Conservation (phyloP, 768 basidiomycete genomes). For the Russula griseocarnosa region DNA sequence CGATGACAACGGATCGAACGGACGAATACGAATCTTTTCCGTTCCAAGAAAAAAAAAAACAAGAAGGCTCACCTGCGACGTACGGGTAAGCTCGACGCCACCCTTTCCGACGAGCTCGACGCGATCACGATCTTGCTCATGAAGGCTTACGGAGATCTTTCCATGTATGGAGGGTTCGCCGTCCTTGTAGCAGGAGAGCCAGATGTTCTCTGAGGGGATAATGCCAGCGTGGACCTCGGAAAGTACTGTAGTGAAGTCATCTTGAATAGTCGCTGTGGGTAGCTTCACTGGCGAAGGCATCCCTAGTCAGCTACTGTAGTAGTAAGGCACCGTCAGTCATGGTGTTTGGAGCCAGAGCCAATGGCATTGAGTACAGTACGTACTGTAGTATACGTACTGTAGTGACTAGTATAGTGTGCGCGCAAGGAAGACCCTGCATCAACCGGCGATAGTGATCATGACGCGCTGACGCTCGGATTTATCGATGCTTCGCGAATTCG, state of each 20-base stretch:
- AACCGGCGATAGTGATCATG: too few relatives aligned
- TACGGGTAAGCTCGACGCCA: constrained; percentile 19
- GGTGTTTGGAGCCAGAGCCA: background rate
- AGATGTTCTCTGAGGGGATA: constrained; percentile 25
- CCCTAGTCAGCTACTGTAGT: too few relatives aligned
- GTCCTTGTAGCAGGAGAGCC: constrained; percentile 28
- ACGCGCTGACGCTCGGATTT: too few relatives aligned
- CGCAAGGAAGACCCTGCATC: too few relatives aligned
- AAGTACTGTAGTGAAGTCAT: constrained; percentile 24
- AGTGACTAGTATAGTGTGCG: too few relatives aligned
- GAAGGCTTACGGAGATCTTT: constrained; percentile 21
- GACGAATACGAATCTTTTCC: too few relatives aligned
- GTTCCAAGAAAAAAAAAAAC: background rate
- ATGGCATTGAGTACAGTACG: too few relatives aligned
- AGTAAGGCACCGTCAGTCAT: too few relatives aligned
- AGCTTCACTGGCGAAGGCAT: constrained; percentile 19
- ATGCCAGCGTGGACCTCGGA: constrained; percentile 26
- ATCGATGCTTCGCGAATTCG: too few relatives aligned
- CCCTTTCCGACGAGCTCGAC: constrained; percentile 21
- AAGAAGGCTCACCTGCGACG: constrained; percentile 17
- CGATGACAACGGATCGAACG: background rate
- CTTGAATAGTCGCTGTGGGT: constrained; percentile 26
- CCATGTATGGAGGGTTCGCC: constrained; percentile 26
- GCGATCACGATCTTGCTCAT: constrained; percentile 27
- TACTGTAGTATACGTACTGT: too few relatives aligned